Conservation (phyloP, 441 rosid genomes). For the Adansonia madagascariensis region DNA sequence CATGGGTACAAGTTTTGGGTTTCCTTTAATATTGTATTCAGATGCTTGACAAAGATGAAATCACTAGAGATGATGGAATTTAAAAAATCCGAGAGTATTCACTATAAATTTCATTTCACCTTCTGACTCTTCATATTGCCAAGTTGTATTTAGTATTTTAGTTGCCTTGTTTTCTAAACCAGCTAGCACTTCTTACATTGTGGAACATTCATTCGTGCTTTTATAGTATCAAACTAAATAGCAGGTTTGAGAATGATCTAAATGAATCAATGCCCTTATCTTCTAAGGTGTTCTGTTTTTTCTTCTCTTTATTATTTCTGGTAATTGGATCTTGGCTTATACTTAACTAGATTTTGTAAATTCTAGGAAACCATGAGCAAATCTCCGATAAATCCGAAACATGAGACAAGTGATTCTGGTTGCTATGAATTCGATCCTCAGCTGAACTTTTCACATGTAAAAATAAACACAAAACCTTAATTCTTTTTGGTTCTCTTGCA, state of each 20-base stretch:
- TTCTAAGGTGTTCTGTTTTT: not conserved
- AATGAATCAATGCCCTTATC: not conserved
- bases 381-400: conserved; percentile 33
- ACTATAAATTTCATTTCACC: conserved; percentile 1
- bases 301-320: not conserved
- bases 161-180: not conserved
- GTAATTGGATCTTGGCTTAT: not conserved
- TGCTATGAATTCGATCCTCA: conserved; percentile 50
- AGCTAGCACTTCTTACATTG: not conserved
- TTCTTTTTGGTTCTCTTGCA: not conserved
- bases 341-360: not conserved
- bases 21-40: too few species aligned
- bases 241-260: not conserved
- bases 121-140: not conserved
- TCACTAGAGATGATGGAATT: conserved; percentile 26
- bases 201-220: not conserved
- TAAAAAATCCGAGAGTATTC: conserved; percentile 16
- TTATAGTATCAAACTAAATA: too few species aligned
- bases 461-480: not conserved
- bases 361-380: conserved; percentile 41
- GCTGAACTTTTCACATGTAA: conserved; percentile 51
- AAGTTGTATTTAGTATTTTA: not conserved
- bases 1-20: too few species aligned
- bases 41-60: not conserved
- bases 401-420: conserved; percentile 43